Evolutionary conservation across 2,329 filamentous ascomycete genomes (phyloP).

Genomic region (Thelonectria olida): DNA sequence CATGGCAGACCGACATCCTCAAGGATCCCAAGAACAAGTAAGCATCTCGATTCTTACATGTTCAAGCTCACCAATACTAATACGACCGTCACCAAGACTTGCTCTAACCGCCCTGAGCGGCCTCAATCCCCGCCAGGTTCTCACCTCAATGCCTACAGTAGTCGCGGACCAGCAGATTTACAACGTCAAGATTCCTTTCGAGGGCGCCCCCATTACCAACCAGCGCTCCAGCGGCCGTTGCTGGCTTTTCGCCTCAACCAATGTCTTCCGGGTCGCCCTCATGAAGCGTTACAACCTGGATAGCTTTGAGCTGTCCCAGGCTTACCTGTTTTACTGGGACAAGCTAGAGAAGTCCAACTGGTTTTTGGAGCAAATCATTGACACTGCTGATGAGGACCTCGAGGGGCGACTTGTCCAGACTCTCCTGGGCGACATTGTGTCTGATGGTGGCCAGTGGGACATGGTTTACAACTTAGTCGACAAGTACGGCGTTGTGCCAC

Average conservation of each 20-base stretch:
- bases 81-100: slow-evolving; percentile 59
- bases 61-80: slow-evolving; percentile 2
- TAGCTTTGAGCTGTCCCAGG: slow-evolving; percentile 85
- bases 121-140: slow-evolving; percentile 71
- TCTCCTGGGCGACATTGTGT: slow-evolving; percentile 73
- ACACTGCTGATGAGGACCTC: slow-evolving; percentile 75
- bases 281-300: slow-evolving; percentile 84
- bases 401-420: slow-evolving; percentile 78
- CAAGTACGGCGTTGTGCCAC: slow-evolving; percentile 90
- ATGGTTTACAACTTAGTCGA: slow-evolving; percentile 88
- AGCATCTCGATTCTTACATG: slow-evolving; percentile 9
- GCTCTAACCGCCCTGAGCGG: slow-evolving; percentile 78
- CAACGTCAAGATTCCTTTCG: slow-evolving; percentile 83
- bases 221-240: slow-evolving; percentile 84
- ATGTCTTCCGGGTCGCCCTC: slow-evolving; percentile 87
- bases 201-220: slow-evolving; percentile 86
- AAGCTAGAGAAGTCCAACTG: slow-evolving; percentile 93
- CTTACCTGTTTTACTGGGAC: slow-evolving; percentile 93
- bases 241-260: slow-evolving; percentile 94
- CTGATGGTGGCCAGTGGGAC: slow-evolving; percentile 90
- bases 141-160: slow-evolving; percentile 70
- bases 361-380: slow-evolving; percentile 85
- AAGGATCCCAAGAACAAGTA: slow-evolving; percentile 73
- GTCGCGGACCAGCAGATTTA: slow-evolving; percentile 81
- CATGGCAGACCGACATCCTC: slow-evolving; percentile 71